These are phyloP conservation scores for Lactarius evosmus DNA, from an alignment of 768 basidiomycete species.

Conservation along the genomic window DNA sequence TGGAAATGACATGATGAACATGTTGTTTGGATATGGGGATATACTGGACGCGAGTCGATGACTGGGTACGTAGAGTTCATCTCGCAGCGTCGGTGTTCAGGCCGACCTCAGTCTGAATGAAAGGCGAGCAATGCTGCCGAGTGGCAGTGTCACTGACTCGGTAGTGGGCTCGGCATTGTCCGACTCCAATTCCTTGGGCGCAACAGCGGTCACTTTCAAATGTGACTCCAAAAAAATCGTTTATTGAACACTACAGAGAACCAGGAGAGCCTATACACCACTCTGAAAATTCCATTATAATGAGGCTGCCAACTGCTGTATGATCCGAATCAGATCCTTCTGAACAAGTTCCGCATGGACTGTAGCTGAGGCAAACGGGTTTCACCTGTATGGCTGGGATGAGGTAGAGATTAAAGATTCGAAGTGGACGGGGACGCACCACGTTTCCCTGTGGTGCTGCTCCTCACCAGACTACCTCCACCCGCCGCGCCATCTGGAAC, in stretches of 20 bases:
- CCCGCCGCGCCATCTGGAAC: not conserved
- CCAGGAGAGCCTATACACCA: not conserved
- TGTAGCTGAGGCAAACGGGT: not conserved
- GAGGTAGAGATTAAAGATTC: not conserved
- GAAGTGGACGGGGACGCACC: not conserved
- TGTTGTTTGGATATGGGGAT: slow-evolving; percentile 61
- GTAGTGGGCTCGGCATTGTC: not conserved
- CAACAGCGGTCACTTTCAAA: not conserved
- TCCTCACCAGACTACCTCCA: not conserved
- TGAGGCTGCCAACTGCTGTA: not conserved
- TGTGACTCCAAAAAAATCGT: not conserved
- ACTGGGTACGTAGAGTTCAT: slow-evolving; percentile 50
- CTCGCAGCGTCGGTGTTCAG: not conserved
- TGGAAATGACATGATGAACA: slow-evolving; percentile 54
- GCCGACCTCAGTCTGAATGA: not conserved
- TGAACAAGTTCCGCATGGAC: slow-evolving; percentile 1
- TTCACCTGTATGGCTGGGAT: not conserved
- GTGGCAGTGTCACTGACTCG: not conserved
- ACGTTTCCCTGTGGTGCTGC: not conserved
- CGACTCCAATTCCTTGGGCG: not conserved
- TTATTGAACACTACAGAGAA: not conserved
- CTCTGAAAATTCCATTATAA: not conserved
- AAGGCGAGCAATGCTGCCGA: not conserved
- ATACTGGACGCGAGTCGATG: slow-evolving; percentile 61
- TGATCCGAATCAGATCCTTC: not conserved